Evolutionary conservation across 164 flowering plant genomes (phyloP).

Genomic region (Cinnamomum micranthum): DNA sequence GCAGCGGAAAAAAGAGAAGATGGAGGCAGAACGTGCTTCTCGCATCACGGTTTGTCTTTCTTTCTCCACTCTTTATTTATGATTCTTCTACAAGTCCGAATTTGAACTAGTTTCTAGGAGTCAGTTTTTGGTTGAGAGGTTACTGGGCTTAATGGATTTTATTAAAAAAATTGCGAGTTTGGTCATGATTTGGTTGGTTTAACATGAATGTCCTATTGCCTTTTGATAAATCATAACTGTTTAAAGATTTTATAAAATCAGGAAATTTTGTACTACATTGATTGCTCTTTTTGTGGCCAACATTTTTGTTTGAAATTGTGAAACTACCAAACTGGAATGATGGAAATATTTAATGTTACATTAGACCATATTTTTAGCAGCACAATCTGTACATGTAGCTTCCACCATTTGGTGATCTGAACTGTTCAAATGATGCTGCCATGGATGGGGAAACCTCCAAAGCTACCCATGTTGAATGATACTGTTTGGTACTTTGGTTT

Average conservation of each 20-base stretch:
- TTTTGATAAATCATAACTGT: background rate
- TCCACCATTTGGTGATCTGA: too few relatives aligned
- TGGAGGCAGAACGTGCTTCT: slow-evolving; percentile 53
- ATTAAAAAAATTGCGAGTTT: background rate
- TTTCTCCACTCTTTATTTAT: background rate
- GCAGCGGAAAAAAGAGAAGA: slow-evolving; percentile 61
- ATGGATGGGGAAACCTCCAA: too few relatives aligned
- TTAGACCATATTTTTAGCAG: background rate
- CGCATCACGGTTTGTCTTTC: slow-evolving; percentile 67
- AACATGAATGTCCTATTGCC: background rate
- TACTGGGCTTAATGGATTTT: background rate
- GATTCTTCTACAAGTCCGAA: background rate
- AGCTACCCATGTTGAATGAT: too few relatives aligned
- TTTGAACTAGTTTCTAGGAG: background rate
- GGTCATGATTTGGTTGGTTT: background rate
- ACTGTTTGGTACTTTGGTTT: too few relatives aligned
- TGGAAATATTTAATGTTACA: background rate
- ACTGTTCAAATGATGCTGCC: too few relatives aligned
- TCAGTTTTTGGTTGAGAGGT: background rate
- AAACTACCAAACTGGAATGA: background rate
- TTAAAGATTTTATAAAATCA: background rate
- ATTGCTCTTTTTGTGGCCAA: background rate
- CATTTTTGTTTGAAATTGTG: background rate
- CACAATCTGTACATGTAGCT: too few relatives aligned
- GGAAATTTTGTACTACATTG: background rate